phyloP scores from a whole-genome alignment of 202 grass and related monocot species.

The Elaeis oleifera region DNA sequence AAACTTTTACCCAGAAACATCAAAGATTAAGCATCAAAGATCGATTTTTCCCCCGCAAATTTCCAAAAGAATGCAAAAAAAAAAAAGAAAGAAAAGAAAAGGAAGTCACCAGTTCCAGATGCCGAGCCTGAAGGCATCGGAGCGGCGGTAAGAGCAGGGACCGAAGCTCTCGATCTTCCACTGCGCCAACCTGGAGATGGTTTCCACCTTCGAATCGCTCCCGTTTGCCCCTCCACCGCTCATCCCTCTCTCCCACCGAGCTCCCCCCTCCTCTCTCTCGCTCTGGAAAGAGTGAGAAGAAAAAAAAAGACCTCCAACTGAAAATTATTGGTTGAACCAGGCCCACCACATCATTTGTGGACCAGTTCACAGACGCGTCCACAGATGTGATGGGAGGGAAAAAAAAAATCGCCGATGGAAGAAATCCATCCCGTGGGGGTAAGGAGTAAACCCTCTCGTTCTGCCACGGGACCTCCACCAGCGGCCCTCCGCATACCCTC shows the following conservation, averaged over 20 bases:
- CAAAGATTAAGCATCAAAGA: too few relatives aligned
- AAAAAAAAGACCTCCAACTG: too few relatives aligned
- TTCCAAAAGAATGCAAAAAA: too few relatives aligned
- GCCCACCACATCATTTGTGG: too few relatives aligned
- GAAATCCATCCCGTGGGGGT: neutral
- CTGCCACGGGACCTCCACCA: neutral
- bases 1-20: neutral
- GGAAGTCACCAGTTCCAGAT: slow-evolving; percentile 71
- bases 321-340: too few relatives aligned
- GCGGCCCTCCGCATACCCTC: neutral
- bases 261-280: too few relatives aligned
- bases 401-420: too few relatives aligned
- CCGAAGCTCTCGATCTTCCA: slow-evolving; percentile 89
- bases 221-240: slow-evolving; percentile 18
- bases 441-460: neutral
- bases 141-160: slow-evolving; percentile 79
- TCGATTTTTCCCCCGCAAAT: too few relatives aligned
- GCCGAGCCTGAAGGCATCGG: slow-evolving; percentile 89
- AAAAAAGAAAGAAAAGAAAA: too few relatives aligned
- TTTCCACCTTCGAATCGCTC: slow-evolving; percentile 70
- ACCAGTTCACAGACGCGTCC: too few relatives aligned
- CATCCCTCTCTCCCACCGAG: slow-evolving; percentile 7
- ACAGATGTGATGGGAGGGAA: too few relatives aligned
- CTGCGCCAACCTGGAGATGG: slow-evolving; percentile 77
- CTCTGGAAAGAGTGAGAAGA: too few relatives aligned